A percentile compares a stretch with the other conserved stretches of the same genome.
Evolutionary conservation across 2,329 filamentous ascomycete species (phyloP).

Genomic region (Colletotrichum echinochloae): DNA sequence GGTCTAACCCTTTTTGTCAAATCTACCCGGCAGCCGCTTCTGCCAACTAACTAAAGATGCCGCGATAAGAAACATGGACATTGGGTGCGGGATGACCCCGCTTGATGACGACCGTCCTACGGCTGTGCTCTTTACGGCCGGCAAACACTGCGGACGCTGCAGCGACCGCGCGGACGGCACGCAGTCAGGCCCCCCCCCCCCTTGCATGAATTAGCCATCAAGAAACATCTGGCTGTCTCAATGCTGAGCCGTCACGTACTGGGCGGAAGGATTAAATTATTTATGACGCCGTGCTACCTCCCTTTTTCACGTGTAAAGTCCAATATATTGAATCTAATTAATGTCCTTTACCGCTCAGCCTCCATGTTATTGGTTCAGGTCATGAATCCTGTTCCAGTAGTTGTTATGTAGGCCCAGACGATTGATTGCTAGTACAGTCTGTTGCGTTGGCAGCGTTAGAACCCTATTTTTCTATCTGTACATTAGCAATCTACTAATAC

Average conservation of each 20-base stretch:
- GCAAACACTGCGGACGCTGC: conserved; percentile 1
- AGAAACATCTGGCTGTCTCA: not conserved
- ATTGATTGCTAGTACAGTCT: no score
- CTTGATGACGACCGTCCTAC: conserved; percentile 35
- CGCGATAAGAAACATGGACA: conserved; percentile 27
- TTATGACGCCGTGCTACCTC: conserved; percentile 5
- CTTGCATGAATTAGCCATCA: conserved; percentile 19
- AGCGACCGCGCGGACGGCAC: not conserved
- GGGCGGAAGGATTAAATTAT: not conserved
- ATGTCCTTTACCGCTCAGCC: not conserved
- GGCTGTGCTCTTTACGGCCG: conserved; percentile 17
- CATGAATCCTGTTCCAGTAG: not conserved
- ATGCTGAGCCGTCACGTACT: not conserved
- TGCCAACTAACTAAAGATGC: conserved; percentile 2
- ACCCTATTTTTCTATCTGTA: no score
- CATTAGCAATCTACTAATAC: no score
- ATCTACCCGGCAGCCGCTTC: conserved; percentile 22
- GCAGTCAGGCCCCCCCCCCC: conserved; percentile 22
- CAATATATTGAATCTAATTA: not conserved
- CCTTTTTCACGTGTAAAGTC: not conserved
- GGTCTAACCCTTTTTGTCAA: conserved; percentile 31
- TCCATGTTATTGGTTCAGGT: not conserved
- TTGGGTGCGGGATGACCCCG: conserved; percentile 32
- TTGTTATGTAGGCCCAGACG: not conserved
- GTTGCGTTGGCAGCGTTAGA: no score